Conservation (phyloP, 352 stramenopile genomes). For the Pythium folliculosum region DNA sequence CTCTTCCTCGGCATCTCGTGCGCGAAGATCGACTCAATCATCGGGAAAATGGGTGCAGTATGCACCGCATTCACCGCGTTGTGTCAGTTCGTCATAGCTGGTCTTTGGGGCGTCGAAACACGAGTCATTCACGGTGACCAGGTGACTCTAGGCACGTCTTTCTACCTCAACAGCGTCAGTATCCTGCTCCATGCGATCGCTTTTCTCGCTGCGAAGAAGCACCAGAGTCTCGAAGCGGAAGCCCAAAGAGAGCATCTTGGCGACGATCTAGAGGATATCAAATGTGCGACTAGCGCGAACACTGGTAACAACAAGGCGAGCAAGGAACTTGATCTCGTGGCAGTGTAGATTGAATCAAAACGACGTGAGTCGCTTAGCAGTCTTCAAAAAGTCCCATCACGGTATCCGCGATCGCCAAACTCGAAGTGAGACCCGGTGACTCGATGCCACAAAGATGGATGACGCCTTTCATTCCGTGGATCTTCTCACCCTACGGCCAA, state of each 20-base stretch:
- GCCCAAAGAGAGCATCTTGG: conserved; percentile 30
- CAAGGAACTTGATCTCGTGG: not conserved
- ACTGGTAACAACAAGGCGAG: not conserved
- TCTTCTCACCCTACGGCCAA: conserved; percentile 39
- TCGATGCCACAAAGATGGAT: conserved; percentile 96
- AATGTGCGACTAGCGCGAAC: not conserved
- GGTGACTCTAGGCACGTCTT: conserved; percentile 44
- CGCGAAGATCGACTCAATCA: conserved; percentile 41
- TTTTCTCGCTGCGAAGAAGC: conserved; percentile 37
- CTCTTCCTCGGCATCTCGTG: conserved; percentile 50
- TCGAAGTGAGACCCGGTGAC: conserved; percentile 93
- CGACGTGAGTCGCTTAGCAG: conserved; percentile 1
- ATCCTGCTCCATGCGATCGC: conserved; percentile 32
- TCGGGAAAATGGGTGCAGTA: conserved; percentile 36
- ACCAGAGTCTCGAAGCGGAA: conserved; percentile 43
- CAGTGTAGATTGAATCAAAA: conserved; percentile 8
- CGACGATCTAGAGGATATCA: conserved; percentile 37
- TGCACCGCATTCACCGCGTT: conserved; percentile 26
- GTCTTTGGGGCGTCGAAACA: conserved; percentile 48
- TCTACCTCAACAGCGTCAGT: conserved; percentile 50
- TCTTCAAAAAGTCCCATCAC: conserved; percentile 57
- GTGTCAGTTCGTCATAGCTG: conserved; percentile 36
- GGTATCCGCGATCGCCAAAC: conserved; percentile 81
- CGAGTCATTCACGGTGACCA: conserved; percentile 31
- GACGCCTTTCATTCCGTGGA: conserved; percentile 83